These are phyloP conservation scores for Phytopythium montanum DNA, from an alignment of 352 stramenopile genomes.

Conservation along the genomic window DNA sequence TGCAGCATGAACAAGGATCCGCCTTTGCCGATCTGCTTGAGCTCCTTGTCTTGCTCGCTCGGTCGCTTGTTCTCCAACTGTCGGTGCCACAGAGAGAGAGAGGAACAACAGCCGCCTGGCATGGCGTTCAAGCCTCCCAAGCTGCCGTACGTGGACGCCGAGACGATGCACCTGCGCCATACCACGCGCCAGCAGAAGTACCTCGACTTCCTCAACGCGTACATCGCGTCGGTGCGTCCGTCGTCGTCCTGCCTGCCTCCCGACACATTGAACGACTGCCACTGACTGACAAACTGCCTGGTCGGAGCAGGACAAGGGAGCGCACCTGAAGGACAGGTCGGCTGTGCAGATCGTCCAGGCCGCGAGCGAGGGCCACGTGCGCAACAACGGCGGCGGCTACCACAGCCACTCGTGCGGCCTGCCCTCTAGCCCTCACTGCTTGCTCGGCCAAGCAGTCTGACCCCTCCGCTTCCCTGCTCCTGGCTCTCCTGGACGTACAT, in stretches of 20 bases:
- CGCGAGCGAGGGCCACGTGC: slow-evolving; percentile 67
- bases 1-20: not conserved
- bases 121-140: slow-evolving; percentile 81
- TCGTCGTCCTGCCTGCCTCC: not conserved
- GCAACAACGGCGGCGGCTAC: slow-evolving; percentile 84
- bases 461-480: not conserved
- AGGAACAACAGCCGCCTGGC: not conserved
- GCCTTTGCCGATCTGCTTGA: not conserved
- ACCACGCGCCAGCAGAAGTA: slow-evolving; percentile 90
- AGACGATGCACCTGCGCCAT: slow-evolving; percentile 91
- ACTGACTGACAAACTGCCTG: too few relatives aligned
- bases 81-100: not conserved
- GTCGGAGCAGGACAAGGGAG: slow-evolving; percentile 64
- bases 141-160: slow-evolving; percentile 82
- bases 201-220: slow-evolving; percentile 90
- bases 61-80: not conserved
- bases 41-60: not conserved
- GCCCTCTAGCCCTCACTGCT: not conserved
- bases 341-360: slow-evolving; percentile 75
- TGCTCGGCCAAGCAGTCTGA: not conserved
- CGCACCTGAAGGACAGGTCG: slow-evolving; percentile 67
- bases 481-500: slow-evolving; percentile 94
- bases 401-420: slow-evolving; percentile 69
- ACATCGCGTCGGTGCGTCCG: slow-evolving; percentile 50
- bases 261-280: too few relatives aligned